These are phyloP conservation scores for Irpex rosettiformis DNA, from an alignment of 1,284 basidiomycete species.

Conservation along the genomic window DNA sequence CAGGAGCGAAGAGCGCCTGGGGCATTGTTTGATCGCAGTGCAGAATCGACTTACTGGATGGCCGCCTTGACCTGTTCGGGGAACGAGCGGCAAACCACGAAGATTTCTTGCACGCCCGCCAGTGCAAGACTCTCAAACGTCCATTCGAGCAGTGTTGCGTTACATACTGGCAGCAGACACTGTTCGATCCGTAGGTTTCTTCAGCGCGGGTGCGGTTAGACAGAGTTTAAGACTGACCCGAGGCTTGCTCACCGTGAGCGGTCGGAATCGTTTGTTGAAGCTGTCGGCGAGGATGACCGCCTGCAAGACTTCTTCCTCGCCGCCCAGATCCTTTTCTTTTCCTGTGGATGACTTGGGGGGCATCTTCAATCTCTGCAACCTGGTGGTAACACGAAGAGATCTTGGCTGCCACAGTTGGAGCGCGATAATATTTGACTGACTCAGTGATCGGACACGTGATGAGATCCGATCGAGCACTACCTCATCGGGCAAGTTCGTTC, in stretches of 20 bases:
- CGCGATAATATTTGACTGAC: slow-evolving; percentile 1
- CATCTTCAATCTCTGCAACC: slow-evolving; percentile 45
- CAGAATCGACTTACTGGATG: slow-evolving; percentile 60
- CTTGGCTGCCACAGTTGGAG: not conserved
- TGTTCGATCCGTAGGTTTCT: slow-evolving; percentile 29
- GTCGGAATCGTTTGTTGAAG: slow-evolving; percentile 90
- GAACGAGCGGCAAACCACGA: slow-evolving; percentile 89
- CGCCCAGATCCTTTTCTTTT: slow-evolving; percentile 57
- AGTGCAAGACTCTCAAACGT: slow-evolving; percentile 92
- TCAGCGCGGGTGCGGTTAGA: not conserved
- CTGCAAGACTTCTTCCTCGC: slow-evolving; percentile 81
- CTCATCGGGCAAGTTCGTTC: not conserved
- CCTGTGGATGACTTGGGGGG: slow-evolving; percentile 54
- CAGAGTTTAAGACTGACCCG: slow-evolving; percentile 48
- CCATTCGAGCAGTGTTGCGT: slow-evolving; percentile 92
- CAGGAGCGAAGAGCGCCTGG: not conserved
- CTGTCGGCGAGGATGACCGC: slow-evolving; percentile 94
- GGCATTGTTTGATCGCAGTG: slow-evolving; percentile 9
- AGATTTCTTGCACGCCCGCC: slow-evolving; percentile 93
- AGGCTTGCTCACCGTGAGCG: slow-evolving; percentile 80
- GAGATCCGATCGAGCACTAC: not conserved
- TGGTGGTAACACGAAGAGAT: not conserved
- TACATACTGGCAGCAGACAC: slow-evolving; percentile 94
- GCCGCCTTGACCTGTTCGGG: slow-evolving; percentile 79
- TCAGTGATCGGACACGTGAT: slow-evolving; percentile 5